phyloP scores from a whole-genome alignment of 1,139 yeast genomes.

The Saccharomyces hybrid region DNA sequence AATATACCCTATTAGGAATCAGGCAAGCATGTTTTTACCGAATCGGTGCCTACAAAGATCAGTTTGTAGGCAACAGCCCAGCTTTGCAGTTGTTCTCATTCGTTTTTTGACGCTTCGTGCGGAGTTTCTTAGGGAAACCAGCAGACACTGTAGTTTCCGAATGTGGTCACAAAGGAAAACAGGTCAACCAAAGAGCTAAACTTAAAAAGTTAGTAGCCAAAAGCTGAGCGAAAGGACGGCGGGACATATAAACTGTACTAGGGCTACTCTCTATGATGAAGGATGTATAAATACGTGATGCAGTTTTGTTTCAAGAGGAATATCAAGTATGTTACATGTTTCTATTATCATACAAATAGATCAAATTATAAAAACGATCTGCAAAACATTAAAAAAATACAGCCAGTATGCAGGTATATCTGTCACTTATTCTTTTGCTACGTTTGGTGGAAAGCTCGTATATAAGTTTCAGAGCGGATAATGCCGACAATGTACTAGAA shows the following conservation, averaged over 20 bases:
- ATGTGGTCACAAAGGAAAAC: neutral
- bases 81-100: no score
- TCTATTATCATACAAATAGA: neutral
- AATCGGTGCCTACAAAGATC: no score
- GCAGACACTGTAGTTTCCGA: neutral
- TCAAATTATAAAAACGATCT: neutral
- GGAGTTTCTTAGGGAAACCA: neutral
- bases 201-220: neutral
- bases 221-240: neutral
- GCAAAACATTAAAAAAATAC: neutral
- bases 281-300: neutral
- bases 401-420: conserved; percentile 1
- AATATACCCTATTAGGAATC: no score
- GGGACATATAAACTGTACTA: neutral
- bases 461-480: neutral
- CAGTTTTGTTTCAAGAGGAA: neutral
- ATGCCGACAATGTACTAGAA: neutral
- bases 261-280: neutral
- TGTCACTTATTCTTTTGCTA: conserved; percentile 1
- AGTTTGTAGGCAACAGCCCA: no score
- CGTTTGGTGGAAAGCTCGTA: conserved; percentile 2
- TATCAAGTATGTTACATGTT: neutral
- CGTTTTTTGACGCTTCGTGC: no score
- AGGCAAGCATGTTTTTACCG: no score
- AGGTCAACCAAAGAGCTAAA: neutral